Evolutionary conservation across 805 yeast species (phyloP).

Genomic region (Danielia reshetovae): DNA sequence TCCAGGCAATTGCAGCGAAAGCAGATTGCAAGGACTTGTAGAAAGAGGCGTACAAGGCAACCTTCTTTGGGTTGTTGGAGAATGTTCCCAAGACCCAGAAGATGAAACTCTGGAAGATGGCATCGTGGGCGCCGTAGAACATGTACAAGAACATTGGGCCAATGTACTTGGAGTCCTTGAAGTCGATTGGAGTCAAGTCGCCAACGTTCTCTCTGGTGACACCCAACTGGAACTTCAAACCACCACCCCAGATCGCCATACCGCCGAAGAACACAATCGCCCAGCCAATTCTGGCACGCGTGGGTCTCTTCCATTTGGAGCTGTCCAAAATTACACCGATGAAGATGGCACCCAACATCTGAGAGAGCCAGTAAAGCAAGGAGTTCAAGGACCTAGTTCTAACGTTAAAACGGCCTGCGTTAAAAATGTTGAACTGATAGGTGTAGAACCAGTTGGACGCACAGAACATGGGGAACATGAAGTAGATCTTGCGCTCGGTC

Average conservation of each 20-base stretch:
- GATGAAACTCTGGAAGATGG: constrained; percentile 54
- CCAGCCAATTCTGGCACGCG: constrained; percentile 46
- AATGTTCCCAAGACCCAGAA: constrained; percentile 60
- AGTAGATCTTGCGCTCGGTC: constrained; percentile 41
- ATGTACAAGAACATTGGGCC: constrained; percentile 63
- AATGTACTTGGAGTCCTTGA: constrained; percentile 42
- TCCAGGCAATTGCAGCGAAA: constrained; percentile 60
- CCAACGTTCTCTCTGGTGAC: constrained; percentile 36
- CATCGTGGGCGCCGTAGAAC: constrained; percentile 58
- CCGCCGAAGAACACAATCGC: constrained; percentile 35
- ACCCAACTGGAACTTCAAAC: constrained; percentile 43
- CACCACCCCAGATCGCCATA: constrained; percentile 58
- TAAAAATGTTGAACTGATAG: constrained; percentile 58
- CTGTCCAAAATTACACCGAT: constrained; percentile 49
- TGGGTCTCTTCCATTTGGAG: constrained; percentile 35
- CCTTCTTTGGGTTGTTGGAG: constrained; percentile 53
- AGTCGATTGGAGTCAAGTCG: constrained; percentile 37
- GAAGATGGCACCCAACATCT: constrained; percentile 52
- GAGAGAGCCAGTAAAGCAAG: constrained; percentile 56
- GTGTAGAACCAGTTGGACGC: constrained; percentile 67
- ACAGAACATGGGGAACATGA: constrained; percentile 58
- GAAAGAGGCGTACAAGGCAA: constrained; percentile 55
- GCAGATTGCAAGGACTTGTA: constrained; percentile 64
- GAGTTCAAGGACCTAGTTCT: constrained; percentile 62
- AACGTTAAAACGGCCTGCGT: constrained; percentile 51